phyloP scores from a whole-genome alignment of 2,329 filamentous ascomycete genomes.

The Colletotrichum tamarilloi region DNA sequence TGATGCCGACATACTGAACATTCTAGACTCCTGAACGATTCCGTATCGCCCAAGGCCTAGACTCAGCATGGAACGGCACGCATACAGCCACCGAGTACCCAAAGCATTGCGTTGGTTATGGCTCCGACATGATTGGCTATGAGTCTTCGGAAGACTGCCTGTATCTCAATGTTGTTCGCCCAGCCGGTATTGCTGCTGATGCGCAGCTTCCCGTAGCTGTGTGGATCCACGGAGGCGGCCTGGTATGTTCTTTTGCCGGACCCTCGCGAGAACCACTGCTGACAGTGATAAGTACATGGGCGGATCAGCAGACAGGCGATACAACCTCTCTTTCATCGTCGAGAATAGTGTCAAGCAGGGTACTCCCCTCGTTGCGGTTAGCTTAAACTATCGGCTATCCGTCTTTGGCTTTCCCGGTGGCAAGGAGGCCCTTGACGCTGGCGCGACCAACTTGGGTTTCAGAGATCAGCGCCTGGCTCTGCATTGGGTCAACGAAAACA shows the following conservation, averaged over 20 bases:
- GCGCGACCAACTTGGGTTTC: constrained; percentile 61
- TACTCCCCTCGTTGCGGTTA: constrained; percentile 60
- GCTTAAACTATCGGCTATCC: constrained; percentile 60
- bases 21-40: constrained; percentile 59
- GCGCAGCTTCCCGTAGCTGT: constrained; percentile 64
- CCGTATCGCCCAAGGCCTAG: constrained; percentile 56
- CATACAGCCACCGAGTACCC: constrained; percentile 57
- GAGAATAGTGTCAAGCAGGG: constrained; percentile 55
- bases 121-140: constrained; percentile 41
- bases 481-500: constrained; percentile 60
- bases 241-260: constrained; percentile 23
- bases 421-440: constrained; percentile 50
- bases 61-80: constrained; percentile 54
- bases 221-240: constrained; percentile 64
- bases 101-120: constrained; percentile 62
- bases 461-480: constrained; percentile 59
- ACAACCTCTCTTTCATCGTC: constrained; percentile 71
- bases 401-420: constrained; percentile 60
- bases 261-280: background rate
- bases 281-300: constrained; percentile 39
- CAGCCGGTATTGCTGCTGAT: constrained; percentile 53
- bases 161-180: constrained; percentile 70
- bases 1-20: constrained; percentile 44
- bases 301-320: constrained; percentile 56
- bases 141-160: constrained; percentile 65